Evolutionary conservation across 148 eudicot species (phyloP).

Genomic region (Camellia granthamiana): DNA sequence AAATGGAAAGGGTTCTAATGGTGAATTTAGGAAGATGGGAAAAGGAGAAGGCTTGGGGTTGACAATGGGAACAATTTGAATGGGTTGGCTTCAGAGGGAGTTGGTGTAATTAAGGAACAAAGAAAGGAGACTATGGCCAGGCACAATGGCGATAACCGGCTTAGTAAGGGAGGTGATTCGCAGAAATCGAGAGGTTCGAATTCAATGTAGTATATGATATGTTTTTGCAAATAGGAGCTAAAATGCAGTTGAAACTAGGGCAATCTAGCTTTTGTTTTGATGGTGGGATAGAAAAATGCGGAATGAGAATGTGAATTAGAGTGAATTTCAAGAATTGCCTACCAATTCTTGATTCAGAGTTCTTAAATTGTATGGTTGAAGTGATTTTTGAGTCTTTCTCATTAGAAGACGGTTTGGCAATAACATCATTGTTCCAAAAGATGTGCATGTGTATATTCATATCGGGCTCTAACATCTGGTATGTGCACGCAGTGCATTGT

Average conservation of each 20-base stretch:
- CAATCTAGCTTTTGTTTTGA: neutral
- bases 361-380: neutral
- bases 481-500: neutral
- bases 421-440: neutral
- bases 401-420: conserved; percentile 6
- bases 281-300: neutral
- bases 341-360: neutral
- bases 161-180: conserved; percentile 13
- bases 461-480: neutral
- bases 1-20: conserved; percentile 19
- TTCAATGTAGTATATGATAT: conserved; percentile 42
- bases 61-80: conserved; percentile 20
- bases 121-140: conserved; percentile 1
- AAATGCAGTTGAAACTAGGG: neutral
- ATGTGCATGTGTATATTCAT: neutral
- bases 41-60: neutral
- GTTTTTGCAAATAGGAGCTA: conserved; percentile 70
- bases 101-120: conserved; percentile 13
- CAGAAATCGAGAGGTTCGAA: conserved; percentile 17
- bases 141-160: neutral
- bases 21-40: conserved; percentile 22
- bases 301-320: too few relatives aligned
- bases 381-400: too few relatives aligned
- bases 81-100: conserved; percentile 17
- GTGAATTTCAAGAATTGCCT: neutral